phyloP scores from a whole-genome alignment of 805 yeast species.

The Monosporozyma solicola region DNA sequence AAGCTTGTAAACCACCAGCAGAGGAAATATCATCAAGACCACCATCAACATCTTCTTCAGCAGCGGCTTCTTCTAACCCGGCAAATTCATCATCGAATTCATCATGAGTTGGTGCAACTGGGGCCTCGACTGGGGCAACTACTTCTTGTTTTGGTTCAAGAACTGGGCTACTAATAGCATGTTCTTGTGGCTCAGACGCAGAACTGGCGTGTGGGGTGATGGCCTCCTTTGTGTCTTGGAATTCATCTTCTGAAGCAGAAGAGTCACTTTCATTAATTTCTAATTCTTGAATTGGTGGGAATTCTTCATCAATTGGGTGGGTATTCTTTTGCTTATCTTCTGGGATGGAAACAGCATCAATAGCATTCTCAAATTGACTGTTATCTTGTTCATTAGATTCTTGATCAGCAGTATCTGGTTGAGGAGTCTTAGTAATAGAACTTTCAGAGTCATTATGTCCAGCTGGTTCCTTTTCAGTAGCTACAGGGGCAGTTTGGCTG shows the following conservation, averaged over 20 bases:
- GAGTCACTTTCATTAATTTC: slow-evolving; percentile 46
- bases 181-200: neutral
- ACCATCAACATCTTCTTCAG: slow-evolving; percentile 28
- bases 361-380: slow-evolving; percentile 3
- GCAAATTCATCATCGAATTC: slow-evolving; percentile 37
- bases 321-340: slow-evolving; percentile 9
- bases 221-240: slow-evolving; percentile 11
- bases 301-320: slow-evolving; percentile 35
- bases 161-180: neutral
- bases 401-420: slow-evolving; percentile 9
- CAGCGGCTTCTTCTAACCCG: slow-evolving; percentile 38
- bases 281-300: slow-evolving; percentile 54
- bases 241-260: slow-evolving; percentile 34
- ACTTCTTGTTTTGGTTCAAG: slow-evolving; percentile 16
- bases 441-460: slow-evolving; percentile 8
- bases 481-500: neutral
- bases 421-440: slow-evolving; percentile 13
- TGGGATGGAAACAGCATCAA: slow-evolving; percentile 6
- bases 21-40: slow-evolving; percentile 9
- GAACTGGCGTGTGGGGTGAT: slow-evolving; percentile 4
- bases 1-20: neutral
- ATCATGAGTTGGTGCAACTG: slow-evolving; percentile 8
- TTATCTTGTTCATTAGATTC: slow-evolving; percentile 5
- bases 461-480: neutral
- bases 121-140: slow-evolving; percentile 8